phyloP scores from a whole-genome alignment of 257 asterid genomes.

The Scutellaria baicalensis region DNA sequence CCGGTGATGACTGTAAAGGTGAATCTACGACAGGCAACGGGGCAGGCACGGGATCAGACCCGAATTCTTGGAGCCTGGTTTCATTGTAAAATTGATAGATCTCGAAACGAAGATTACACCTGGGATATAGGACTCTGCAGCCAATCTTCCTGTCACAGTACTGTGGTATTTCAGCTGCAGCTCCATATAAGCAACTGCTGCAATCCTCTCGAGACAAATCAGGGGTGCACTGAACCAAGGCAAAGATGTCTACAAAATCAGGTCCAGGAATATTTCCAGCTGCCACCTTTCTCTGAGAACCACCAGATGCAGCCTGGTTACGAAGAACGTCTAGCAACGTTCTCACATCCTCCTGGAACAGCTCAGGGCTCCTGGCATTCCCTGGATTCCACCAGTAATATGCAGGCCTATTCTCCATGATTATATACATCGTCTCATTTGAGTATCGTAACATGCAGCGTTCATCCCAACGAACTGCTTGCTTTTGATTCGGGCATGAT shows the following conservation, averaged over 20 bases:
- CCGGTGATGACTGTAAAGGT: slow-evolving; percentile 2
- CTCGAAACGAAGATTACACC: slow-evolving; percentile 28
- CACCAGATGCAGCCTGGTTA: slow-evolving; percentile 20
- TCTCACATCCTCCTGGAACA: background rate
- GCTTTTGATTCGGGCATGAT: slow-evolving; percentile 20
- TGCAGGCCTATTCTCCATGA: background rate
- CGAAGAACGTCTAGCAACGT: slow-evolving; percentile 7
- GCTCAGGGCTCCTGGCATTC: background rate
- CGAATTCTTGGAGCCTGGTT: slow-evolving; percentile 18
- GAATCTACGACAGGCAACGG: background rate
- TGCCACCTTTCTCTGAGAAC: slow-evolving; percentile 21
- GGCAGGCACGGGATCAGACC: background rate
- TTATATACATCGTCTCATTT: slow-evolving; percentile 10
- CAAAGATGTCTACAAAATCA: slow-evolving; percentile 13
- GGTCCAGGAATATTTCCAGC: slow-evolving; percentile 2
- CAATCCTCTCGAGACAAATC: slow-evolving; percentile 23
- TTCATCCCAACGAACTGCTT: slow-evolving; percentile 9
- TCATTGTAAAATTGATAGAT: background rate
- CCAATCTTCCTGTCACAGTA: slow-evolving; percentile 4
- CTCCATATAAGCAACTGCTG: slow-evolving; percentile 10
- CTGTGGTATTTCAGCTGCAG: background rate
- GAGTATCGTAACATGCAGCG: slow-evolving; percentile 28
- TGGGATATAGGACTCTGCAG: slow-evolving; percentile 13
- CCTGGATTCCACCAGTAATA: background rate
- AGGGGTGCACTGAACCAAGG: slow-evolving; percentile 30